These are phyloP conservation scores for Paraphaeosphaeria sporulosa DNA, from an alignment of 2,329 filamentous ascomycete genomes.

Conservation along the genomic window DNA sequence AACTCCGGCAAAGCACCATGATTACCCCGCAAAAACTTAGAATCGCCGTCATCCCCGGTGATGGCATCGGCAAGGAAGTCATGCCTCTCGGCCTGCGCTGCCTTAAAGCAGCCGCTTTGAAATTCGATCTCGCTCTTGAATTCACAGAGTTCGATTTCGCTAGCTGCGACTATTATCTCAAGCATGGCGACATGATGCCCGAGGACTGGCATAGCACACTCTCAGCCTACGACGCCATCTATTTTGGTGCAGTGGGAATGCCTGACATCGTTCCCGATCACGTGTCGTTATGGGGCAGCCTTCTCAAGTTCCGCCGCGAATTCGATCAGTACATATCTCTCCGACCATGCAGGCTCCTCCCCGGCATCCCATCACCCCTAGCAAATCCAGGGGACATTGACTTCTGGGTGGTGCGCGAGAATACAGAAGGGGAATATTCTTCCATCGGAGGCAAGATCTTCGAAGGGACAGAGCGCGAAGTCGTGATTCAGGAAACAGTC, in stretches of 20 bases:
- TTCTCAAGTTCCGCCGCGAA: constrained; percentile 16
- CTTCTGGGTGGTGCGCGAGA: constrained; percentile 18
- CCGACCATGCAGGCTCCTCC: constrained; percentile 11
- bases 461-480: constrained; percentile 8
- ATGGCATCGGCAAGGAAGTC: constrained; percentile 21
- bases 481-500: constrained; percentile 14
- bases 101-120: constrained; percentile 10
- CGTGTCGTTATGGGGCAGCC: constrained; percentile 13
- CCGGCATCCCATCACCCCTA: constrained; percentile 11
- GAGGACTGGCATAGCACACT: constrained; percentile 11
- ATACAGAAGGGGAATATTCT: constrained; percentile 19
- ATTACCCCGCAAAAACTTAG: constrained; percentile 2
- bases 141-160: constrained; percentile 15
- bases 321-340: constrained; percentile 18
- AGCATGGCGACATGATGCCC: constrained; percentile 13
- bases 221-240: constrained; percentile 16
- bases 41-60: constrained; percentile 19
- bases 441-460: constrained; percentile 13
- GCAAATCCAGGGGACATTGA: constrained; percentile 13
- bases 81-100: constrained; percentile 10
- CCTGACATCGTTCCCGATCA: constrained; percentile 16
- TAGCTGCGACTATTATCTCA: constrained; percentile 15
- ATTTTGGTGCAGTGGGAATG: constrained; percentile 19
- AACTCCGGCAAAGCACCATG: no score
- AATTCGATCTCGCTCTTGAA: background rate